Evolutionary conservation across 768 basidiomycete species (phyloP), one percentile per base, ranked within the genome.

Genomic region (Leccinum obscurum): DNA sequence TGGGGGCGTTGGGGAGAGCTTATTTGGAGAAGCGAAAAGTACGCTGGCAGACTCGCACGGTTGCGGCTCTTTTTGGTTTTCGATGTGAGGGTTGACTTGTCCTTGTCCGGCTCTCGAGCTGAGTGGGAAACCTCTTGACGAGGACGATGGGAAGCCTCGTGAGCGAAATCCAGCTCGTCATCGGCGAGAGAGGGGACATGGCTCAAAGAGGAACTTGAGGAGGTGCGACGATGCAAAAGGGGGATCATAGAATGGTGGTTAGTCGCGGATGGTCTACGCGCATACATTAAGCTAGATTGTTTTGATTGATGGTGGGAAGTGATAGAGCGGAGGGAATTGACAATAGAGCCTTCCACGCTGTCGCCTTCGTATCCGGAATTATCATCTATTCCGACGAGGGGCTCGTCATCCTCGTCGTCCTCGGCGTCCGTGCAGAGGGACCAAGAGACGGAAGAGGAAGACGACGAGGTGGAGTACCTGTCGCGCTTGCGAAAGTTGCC

Each of bases 11-110:
- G 76, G 59, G 66, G 73, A 53, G 78, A 79, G 63, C 74, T 76
- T 64, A 85, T 76, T 69, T 85, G 83, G 41, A 92, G 80, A 59
- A 90, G 79, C 52, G 88, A 89, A 71, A 92, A 92, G 73, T 85
- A 89, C 20, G 87, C 83, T 22, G 89, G 89, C 30, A 92, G 81
- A 70, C 85, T 88, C 50, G 85, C 85, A 70, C 89, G 87, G 72
- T 85, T 88, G 66, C 84, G 85, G 66, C 74, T 78, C 60, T 78
- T 80, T 75, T 78, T 84, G 58, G 78, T 77, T 80, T 63, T 76
- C 62, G 66, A 72, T 15, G 73, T 72, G 62, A 76, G 63, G 46
- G 72, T 71, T 17, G 67, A 68, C 35, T 59, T 68, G 64, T 72
- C 60, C 60, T 62, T 66, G 44, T 70, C 68, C 39, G 58, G 54